Conservation (phyloP, 345 rosid species). For the Bruguiera gymnorhiza region DNA sequence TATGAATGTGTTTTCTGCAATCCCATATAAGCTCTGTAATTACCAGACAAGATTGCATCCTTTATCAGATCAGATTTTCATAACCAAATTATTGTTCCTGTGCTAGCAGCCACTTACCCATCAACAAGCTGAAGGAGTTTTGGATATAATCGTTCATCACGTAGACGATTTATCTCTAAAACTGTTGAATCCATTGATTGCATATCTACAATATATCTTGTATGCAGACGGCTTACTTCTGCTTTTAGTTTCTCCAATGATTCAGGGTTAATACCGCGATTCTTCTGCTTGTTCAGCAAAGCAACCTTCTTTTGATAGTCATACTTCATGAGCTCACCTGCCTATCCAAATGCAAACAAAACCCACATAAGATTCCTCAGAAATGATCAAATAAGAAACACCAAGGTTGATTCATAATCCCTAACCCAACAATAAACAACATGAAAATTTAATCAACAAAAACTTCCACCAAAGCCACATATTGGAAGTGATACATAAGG, state of each 20-base stretch:
- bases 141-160: slow-evolving; percentile 80
- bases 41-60: neutral
- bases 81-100: neutral
- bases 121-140: slow-evolving; percentile 80
- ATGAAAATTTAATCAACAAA: neutral
- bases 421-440: neutral
- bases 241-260: slow-evolving; percentile 94
- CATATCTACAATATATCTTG: slow-evolving; percentile 95
- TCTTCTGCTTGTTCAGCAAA: slow-evolving; percentile 63
- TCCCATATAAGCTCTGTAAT: neutral
- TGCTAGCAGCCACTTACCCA: slow-evolving; percentile 53
- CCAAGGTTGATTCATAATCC: neutral
- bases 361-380: slow-evolving; percentile 22
- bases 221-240: slow-evolving; percentile 84
- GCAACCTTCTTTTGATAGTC: slow-evolving; percentile 87
- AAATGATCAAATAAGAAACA: neutral
- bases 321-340: slow-evolving; percentile 84
- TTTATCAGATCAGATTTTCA: neutral
- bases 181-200: slow-evolving; percentile 99
- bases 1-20: neutral
- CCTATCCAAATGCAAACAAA: slow-evolving; percentile 47
- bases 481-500: too few relatives aligned
- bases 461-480: too few relatives aligned
- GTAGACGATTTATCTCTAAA: slow-evolving; percentile 80
- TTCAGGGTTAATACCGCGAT: slow-evolving; percentile 66